Evolutionary conservation across 208 protist genomes (phyloP).

Genomic region (Acanthamoeba sp.): DNA sequence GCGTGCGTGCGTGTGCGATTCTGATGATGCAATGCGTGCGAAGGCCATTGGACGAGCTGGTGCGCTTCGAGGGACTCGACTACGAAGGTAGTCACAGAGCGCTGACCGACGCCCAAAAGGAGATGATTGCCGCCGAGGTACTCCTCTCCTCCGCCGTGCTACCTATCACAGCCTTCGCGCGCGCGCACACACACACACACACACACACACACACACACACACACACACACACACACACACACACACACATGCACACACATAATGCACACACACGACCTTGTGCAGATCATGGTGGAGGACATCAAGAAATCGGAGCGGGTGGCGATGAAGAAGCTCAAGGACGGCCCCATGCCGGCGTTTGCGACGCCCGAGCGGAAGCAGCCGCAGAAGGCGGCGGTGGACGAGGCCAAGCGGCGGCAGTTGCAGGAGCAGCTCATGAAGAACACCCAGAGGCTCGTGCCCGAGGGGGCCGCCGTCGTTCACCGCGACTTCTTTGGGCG

Average conservation of each 20-base stretch:
- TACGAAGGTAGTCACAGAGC: background rate
- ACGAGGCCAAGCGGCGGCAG: background rate
- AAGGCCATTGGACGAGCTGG: conserved; percentile 62
- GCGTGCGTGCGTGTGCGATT: background rate
- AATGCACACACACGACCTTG: background rate
- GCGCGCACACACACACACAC: no score
- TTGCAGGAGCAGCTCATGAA: conserved; percentile 9
- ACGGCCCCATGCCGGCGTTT: background rate
- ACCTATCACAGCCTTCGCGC: no score
- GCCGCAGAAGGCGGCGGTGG: background rate
- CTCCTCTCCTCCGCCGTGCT: background rate
- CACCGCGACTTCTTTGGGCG: conserved; percentile 38
- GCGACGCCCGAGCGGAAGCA: conserved; percentile 19
- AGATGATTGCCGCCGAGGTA: conserved; percentile 46
- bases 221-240: no score
- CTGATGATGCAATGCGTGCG: background rate
- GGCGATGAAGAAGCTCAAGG: conserved; percentile 38
- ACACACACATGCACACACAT: no score
- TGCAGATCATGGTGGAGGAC: background rate
- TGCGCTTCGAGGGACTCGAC: conserved; percentile 59
- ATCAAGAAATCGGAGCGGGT: conserved; percentile 5
- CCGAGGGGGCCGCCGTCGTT: background rate
- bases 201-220: no score
- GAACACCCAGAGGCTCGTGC: conserved; percentile 38
- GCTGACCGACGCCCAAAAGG: conserved; percentile 32